phyloP scores from a whole-genome alignment of 2,329 filamentous ascomycete genomes.

The Escovopsis sp. region DNA sequence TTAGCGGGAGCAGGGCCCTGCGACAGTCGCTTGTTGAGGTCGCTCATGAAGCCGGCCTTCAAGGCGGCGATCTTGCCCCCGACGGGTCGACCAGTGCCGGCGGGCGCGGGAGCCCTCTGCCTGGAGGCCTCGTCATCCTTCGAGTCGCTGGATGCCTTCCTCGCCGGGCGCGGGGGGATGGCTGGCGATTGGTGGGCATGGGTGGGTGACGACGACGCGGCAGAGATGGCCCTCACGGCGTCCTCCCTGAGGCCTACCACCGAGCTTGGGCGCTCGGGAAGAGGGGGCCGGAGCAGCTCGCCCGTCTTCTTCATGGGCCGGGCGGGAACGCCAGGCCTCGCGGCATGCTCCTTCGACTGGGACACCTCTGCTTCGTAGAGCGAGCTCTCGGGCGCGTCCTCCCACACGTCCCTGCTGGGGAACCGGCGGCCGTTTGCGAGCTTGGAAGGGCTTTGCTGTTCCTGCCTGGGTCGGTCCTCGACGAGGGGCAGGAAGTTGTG shows the following conservation, averaged over 20 bases:
- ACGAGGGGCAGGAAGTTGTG: slow-evolving; percentile 15
- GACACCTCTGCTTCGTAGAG: slow-evolving; percentile 62
- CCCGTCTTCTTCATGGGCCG: slow-evolving; percentile 26
- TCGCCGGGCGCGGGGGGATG: slow-evolving; percentile 48
- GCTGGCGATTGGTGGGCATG: slow-evolving; percentile 38
- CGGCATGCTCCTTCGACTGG: slow-evolving; percentile 16
- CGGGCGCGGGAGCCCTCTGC: slow-evolving; percentile 47
- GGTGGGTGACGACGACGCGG: slow-evolving; percentile 30
- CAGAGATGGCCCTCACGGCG: slow-evolving; percentile 13
- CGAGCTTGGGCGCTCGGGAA: slow-evolving; percentile 41
- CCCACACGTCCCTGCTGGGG: slow-evolving; percentile 87
- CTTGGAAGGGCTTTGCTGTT: slow-evolving; percentile 33
- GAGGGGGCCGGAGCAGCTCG: slow-evolving; percentile 21
- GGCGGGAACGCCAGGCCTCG: slow-evolving; percentile 9
- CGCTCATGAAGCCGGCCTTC: slow-evolving; percentile 82
- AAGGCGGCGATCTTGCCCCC: slow-evolving; percentile 83
- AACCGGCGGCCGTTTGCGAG: slow-evolving; percentile 55
- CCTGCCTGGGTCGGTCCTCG: slow-evolving; percentile 25
- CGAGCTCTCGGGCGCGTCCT: slow-evolving; percentile 77
- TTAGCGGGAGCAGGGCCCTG: slow-evolving; percentile 71
- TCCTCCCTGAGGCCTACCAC: slow-evolving; percentile 26
- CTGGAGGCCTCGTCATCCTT: slow-evolving; percentile 37
- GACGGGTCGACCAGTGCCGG: slow-evolving; percentile 57
- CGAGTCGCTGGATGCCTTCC: slow-evolving; percentile 25
- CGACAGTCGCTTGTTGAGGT: slow-evolving; percentile 79